phyloP scores from a whole-genome alignment of 441 rosid species.

The Pelargonium citronellum region DNA sequence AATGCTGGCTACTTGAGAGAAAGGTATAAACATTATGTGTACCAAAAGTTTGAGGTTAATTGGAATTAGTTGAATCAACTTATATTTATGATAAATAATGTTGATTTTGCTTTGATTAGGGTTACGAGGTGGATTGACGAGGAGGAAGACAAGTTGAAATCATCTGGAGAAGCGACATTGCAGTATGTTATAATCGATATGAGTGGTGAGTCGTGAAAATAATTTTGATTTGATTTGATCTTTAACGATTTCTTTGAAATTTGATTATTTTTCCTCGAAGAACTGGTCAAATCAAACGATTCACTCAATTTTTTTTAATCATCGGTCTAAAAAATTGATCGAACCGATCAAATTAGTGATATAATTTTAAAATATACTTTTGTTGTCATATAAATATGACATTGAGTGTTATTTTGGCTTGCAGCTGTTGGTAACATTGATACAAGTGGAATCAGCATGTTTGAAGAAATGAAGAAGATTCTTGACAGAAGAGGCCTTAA shows the following conservation, averaged over 20 bases:
- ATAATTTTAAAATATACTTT: background rate
- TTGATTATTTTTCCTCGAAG: no score
- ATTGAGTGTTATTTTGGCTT: no score
- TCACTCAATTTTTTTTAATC: no score
- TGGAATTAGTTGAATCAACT: no score
- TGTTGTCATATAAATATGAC: background rate
- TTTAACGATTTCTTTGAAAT: no score
- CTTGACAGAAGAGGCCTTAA: constrained; percentile 44
- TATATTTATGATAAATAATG: no score
- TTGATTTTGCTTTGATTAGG: no score
- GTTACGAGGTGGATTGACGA: constrained; percentile 72
- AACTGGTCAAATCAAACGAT: no score
- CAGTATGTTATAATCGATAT: constrained; percentile 73
- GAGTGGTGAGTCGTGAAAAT: constrained; percentile 41
- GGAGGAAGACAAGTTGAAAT: constrained; percentile 67
- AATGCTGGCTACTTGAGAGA: constrained; percentile 84
- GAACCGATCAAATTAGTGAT: no score
- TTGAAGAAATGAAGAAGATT: constrained; percentile 65
- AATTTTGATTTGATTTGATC: no score
- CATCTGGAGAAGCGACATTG: constrained; percentile 45
- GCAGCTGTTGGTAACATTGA: constrained; percentile 84
- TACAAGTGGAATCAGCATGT: constrained; percentile 93
- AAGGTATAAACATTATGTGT: constrained; percentile 32
- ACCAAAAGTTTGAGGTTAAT: no score
- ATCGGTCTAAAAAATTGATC: no score